phyloP scores from a whole-genome alignment of 2,329 filamentous ascomycete species.

The Monosporascus sp. region DNA sequence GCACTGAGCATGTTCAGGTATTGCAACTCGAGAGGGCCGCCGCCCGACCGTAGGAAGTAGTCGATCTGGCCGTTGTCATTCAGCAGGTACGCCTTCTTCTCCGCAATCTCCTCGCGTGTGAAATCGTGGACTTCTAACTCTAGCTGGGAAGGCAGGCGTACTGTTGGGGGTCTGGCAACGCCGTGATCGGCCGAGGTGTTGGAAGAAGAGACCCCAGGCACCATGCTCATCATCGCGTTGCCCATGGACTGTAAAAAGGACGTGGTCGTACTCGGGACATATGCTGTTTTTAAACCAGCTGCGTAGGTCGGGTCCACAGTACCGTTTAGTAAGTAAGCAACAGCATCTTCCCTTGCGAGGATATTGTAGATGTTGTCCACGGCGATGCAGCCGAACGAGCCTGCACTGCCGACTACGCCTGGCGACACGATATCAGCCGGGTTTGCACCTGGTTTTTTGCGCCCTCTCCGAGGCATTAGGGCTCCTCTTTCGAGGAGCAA shows the following conservation, averaged over 20 bases:
- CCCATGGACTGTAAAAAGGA: conserved; percentile 62
- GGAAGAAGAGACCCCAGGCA: conserved; percentile 43
- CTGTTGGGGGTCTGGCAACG: conserved; percentile 31
- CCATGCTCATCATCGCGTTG: conserved; percentile 57
- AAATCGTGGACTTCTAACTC: conserved; percentile 97
- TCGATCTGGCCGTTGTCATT: conserved; percentile 98
- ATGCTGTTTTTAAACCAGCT: conserved; percentile 67
- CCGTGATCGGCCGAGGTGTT: conserved; percentile 23
- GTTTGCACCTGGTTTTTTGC: conserved; percentile 71
- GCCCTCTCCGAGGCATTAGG: conserved; percentile 71
- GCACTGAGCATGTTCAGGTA: conserved; percentile 96
- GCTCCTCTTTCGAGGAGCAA: conserved; percentile 71
- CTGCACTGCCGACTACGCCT: conserved; percentile 69
- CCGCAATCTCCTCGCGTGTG: conserved; percentile 83
- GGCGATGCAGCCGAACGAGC: conserved; percentile 82
- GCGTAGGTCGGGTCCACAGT: conserved; percentile 81
- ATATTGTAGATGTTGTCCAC: conserved; percentile 98
- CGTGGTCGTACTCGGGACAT: conserved; percentile 68
- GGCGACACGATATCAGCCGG: conserved; percentile 50
- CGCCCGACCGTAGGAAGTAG: conserved; percentile 77
- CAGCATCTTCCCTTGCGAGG: conserved; percentile 65
- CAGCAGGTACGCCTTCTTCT: conserved; percentile 78
- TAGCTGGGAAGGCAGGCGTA: conserved; percentile 59
- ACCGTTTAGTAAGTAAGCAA: conserved; percentile 88
- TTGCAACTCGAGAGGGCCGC: conserved; percentile 86